Conservation (phyloP, 148 eudicot species). For the Fagopyrum esculentum region DNA sequence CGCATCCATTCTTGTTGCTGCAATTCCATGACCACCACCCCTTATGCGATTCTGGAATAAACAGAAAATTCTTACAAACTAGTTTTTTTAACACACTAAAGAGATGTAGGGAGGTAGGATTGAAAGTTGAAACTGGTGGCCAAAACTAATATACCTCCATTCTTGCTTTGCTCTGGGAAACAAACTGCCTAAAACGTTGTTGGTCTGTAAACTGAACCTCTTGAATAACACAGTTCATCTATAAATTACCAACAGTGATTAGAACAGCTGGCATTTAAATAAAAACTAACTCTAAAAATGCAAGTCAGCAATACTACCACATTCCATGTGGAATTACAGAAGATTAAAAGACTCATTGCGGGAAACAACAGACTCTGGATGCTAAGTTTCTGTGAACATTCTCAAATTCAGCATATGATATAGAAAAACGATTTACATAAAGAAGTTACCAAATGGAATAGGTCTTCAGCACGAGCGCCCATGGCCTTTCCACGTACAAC, state of each 20-base stretch:
- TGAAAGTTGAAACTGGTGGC: neutral
- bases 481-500: slow-evolving; percentile 96
- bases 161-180: slow-evolving; percentile 93
- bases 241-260: slow-evolving; percentile 20
- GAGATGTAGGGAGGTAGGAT: neutral
- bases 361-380: neutral
- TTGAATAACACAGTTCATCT: slow-evolving; percentile 77
- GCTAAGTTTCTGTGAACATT: neutral
- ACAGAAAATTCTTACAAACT: neutral
- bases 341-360: neutral
- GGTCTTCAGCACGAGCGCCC: slow-evolving; percentile 86
- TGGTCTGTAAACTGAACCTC: slow-evolving; percentile 95
- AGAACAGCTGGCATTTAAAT: neutral
- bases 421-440: neutral
- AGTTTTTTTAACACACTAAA: neutral
- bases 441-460: slow-evolving; percentile 66
- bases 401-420: neutral
- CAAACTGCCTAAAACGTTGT: slow-evolving; percentile 95
- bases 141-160: slow-evolving; percentile 69
- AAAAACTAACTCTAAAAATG: neutral
- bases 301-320: neutral
- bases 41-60: slow-evolving; percentile 67
- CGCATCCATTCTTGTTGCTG: slow-evolving; percentile 97
- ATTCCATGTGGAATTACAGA: neutral
- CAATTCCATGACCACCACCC: slow-evolving; percentile 96